These are phyloP conservation scores for Tolypocladium paradoxum DNA, from an alignment of 2,329 filamentous ascomycete genomes.

Conservation along the genomic window DNA sequence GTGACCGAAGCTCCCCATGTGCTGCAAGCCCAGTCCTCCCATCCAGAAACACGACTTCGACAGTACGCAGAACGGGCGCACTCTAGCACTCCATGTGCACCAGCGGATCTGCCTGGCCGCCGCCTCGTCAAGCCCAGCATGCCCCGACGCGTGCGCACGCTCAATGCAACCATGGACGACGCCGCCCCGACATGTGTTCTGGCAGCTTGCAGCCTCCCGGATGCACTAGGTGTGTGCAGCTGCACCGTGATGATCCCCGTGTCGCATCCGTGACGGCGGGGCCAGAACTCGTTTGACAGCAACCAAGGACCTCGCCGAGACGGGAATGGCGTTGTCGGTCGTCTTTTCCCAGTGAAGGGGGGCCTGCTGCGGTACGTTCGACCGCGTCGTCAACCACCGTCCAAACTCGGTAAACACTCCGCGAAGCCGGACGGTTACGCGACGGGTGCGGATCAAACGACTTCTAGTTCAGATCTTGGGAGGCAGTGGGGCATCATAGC, in stretches of 20 bases:
- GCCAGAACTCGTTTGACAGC: background rate
- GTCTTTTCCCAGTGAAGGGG: background rate
- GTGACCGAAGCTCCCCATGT: background rate
- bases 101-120: background rate
- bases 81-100: too few species aligned
- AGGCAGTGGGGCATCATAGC: background rate
- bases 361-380: too few species aligned
- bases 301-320: background rate
- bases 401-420: too few species aligned
- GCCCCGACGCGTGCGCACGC: background rate
- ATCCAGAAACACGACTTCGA: background rate
- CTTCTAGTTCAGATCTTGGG: too few species aligned
- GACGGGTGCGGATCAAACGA: too few species aligned
- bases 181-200: background rate
- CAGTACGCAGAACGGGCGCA: too few species aligned
- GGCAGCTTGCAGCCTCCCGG: background rate
- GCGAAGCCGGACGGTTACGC: too few species aligned
- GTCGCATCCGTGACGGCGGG: background rate
- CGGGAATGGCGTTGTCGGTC: background rate
- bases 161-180: background rate
- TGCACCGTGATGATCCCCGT: too few species aligned
- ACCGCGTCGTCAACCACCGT: too few species aligned
- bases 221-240: background rate
- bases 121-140: background rate
- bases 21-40: background rate